phyloP scores from a whole-genome alignment of 2,329 filamentous ascomycete genomes.

The Calonectria hawksworthii region DNA sequence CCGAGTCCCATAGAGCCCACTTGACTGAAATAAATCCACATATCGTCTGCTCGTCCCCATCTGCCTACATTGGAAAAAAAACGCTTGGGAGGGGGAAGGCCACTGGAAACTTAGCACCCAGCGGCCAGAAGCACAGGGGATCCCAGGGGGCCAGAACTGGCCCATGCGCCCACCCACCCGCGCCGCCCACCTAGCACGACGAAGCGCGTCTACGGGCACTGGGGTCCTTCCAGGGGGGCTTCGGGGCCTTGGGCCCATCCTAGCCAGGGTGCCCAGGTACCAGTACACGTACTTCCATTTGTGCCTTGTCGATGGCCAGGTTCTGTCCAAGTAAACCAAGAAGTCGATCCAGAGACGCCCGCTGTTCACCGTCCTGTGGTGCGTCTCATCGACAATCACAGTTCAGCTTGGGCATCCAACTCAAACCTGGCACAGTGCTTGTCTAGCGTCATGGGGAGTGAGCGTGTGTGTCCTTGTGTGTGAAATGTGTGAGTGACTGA shows the following conservation, averaged over 20 bases:
- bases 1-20: constrained; percentile 3
- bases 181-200: constrained; percentile 17
- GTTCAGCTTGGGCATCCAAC: background rate
- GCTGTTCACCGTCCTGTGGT: constrained; percentile 30
- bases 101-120: constrained; percentile 5
- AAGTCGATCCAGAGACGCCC: constrained; percentile 13
- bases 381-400: constrained; percentile 27
- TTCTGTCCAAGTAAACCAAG: constrained; percentile 12
- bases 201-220: constrained; percentile 22
- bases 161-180: constrained; percentile 18
- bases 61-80: constrained; percentile 1
- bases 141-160: constrained; percentile 13
- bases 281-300: constrained; percentile 1
- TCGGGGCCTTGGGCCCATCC: background rate
- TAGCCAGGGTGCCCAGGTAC: background rate
- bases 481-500: background rate
- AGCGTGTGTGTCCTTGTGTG: background rate
- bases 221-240: constrained; percentile 17
- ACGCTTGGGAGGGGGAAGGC: background rate
- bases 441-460: background rate
- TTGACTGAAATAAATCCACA: background rate
- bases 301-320: background rate
- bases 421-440: background rate
- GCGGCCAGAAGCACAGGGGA: constrained; percentile 12
- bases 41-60: background rate